Conservation (phyloP, 306 rosid species). For the Begonia loranthoides region DNA sequence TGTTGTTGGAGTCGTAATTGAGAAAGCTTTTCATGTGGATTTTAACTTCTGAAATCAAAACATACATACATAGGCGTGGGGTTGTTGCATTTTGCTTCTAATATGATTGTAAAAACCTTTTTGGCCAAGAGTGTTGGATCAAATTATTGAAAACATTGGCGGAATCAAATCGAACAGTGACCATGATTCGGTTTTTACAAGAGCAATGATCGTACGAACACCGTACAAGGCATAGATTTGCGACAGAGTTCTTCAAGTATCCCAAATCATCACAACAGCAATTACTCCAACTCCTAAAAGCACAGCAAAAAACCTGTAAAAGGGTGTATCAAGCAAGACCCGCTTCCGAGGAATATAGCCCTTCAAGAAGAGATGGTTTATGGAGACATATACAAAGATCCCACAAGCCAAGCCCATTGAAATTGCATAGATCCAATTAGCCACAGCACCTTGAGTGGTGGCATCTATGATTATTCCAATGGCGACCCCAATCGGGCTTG, state of each 20-base stretch:
- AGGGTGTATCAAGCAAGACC: constrained; percentile 23
- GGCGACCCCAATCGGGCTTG: constrained; percentile 65
- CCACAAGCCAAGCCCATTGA: constrained; percentile 81
- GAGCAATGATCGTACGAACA: no score
- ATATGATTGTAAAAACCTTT: no score
- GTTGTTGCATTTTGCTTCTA: no score
- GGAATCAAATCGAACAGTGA: no score
- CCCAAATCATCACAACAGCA: constrained; percentile 84
- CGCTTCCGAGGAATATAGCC: constrained; percentile 36
- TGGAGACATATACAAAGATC: constrained; percentile 62
- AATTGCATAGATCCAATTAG: constrained; percentile 67
- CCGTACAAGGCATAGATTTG: no score
- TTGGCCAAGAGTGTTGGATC: no score
- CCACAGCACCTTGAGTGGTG: constrained; percentile 50
- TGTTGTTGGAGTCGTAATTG: constrained; percentile 30
- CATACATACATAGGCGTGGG: no score
- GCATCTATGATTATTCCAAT: constrained; percentile 65
- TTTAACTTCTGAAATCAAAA: constrained; percentile 14
- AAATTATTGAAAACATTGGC: no score
- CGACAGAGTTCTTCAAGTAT: constrained; percentile 20
- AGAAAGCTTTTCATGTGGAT: constrained; percentile 22
- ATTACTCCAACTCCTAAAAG: constrained; percentile 51
- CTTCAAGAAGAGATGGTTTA: constrained; percentile 57
- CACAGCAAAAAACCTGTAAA: constrained; percentile 47
- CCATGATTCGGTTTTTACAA: no score